Conservation (phyloP, 2,329 filamentous ascomycete genomes). For the Calonectria pteridis region DNA sequence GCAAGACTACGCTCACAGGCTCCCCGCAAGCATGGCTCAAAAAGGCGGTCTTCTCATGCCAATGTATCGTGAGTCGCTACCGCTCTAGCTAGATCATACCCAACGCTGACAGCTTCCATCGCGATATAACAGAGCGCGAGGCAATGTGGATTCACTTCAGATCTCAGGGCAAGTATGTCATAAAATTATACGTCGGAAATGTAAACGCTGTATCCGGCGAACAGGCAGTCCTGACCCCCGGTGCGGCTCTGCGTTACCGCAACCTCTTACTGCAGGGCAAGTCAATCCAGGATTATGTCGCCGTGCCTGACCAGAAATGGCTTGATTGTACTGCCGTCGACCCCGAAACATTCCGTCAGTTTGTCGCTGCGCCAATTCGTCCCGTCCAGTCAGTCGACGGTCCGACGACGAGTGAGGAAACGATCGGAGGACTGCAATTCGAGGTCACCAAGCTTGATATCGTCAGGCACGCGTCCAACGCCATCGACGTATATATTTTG, state of each 20-base stretch:
- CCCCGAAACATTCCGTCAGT: not conserved
- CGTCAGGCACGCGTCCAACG: not conserved
- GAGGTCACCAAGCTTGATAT: not conserved
- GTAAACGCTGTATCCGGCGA: not conserved
- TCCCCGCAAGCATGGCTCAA: not conserved
- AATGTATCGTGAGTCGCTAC: not conserved
- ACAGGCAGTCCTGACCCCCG: not conserved
- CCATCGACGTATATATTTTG: not conserved
- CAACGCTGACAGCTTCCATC: not conserved
- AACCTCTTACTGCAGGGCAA: not conserved
- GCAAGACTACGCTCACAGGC: not conserved
- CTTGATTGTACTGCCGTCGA: not conserved
- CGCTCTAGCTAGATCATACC: not conserved
- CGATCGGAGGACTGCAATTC: not conserved
- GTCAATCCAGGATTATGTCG: not conserved
- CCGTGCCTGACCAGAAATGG: not conserved
- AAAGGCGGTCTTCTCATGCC: not conserved
- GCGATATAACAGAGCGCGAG: not conserved
- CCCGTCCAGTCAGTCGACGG: not conserved
- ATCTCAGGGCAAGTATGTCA: not conserved
- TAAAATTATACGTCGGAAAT: not conserved
- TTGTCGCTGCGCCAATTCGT: not conserved
- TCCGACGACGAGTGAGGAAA: not conserved
- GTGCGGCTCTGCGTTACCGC: not conserved
- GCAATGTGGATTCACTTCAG: not conserved